Conservation (phyloP, 1,139 yeast species). For the Tardiomyces digboiensis region DNA sequence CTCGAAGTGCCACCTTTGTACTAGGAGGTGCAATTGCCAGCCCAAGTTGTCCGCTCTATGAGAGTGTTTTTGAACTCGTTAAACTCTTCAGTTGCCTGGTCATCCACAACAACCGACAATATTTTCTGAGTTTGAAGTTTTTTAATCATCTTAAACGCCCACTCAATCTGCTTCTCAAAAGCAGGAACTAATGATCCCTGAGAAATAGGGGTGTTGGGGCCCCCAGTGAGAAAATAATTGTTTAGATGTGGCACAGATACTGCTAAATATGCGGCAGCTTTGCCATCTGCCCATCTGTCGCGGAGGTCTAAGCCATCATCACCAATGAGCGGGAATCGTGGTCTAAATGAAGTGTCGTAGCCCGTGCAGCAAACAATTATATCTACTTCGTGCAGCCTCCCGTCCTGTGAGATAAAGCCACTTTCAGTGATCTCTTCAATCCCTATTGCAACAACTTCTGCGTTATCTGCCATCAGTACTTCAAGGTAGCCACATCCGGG, state of each 20-base stretch:
- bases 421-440: not conserved
- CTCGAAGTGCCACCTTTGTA: not conserved
- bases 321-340: not conserved
- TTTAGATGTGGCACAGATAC: not conserved
- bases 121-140: not conserved
- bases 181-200: not conserved
- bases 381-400: not conserved
- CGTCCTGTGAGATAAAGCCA: not conserved
- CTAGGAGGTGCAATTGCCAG: not conserved
- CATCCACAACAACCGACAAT: not conserved
- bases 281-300: not conserved
- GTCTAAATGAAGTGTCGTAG: not conserved
- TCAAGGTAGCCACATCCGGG: not conserved
- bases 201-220: not conserved
- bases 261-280: not conserved
- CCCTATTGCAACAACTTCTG: not conserved
- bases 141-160: not conserved
- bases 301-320: not conserved
- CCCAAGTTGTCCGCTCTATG: not conserved
- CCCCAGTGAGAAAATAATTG: not conserved
- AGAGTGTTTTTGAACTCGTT: not conserved
- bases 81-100: not conserved
- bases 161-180: not conserved
- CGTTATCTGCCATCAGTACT: not conserved
- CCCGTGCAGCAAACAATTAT: not conserved